phyloP scores from a whole-genome alignment of 2,329 filamentous ascomycete genomes.

The Chaetomium globosum region DNA sequence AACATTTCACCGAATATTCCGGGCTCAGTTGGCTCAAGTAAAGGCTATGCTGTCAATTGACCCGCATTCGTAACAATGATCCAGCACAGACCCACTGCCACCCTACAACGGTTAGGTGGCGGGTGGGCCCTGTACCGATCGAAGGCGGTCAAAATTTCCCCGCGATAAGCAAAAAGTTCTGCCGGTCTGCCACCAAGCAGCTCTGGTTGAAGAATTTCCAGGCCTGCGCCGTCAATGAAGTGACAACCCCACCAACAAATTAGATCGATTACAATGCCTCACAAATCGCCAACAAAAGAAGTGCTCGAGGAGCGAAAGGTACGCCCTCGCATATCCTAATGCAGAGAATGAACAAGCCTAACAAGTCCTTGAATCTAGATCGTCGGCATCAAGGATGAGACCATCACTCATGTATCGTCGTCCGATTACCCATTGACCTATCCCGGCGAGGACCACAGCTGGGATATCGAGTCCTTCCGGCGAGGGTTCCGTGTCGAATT shows the following conservation, averaged over 20 bases:
- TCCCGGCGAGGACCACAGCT: constrained; percentile 73
- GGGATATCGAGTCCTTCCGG: constrained; percentile 51
- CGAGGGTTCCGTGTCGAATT: constrained; percentile 64
- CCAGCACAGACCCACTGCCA: constrained; percentile 13
- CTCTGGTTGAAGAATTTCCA: constrained; percentile 30
- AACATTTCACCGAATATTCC: background rate
- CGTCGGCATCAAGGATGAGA: constrained; percentile 85
- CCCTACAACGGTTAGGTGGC: background rate
- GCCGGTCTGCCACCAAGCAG: constrained; percentile 26
- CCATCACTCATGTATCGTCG: constrained; percentile 82
- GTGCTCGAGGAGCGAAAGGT: constrained; percentile 66
- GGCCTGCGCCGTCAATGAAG: constrained; percentile 15
- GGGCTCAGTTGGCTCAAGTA: background rate
- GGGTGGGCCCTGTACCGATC: constrained; percentile 4
- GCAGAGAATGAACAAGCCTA: constrained; percentile 1
- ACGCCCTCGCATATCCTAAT: constrained; percentile 31
- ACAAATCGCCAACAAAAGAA: constrained; percentile 53
- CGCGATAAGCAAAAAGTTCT: constrained; percentile 35
- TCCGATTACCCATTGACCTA: constrained; percentile 92
- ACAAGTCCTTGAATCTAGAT: constrained; percentile 56
- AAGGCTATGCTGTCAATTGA: background rate
- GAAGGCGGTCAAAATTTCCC: constrained; percentile 36
- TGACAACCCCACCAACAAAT: constrained; percentile 24
- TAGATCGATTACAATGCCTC: constrained; percentile 33
- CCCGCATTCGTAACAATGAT: background rate